Evolutionary conservation across 2,329 filamentous ascomycete species (phyloP).

Genomic region (Pseudodiploospora longispora): DNA sequence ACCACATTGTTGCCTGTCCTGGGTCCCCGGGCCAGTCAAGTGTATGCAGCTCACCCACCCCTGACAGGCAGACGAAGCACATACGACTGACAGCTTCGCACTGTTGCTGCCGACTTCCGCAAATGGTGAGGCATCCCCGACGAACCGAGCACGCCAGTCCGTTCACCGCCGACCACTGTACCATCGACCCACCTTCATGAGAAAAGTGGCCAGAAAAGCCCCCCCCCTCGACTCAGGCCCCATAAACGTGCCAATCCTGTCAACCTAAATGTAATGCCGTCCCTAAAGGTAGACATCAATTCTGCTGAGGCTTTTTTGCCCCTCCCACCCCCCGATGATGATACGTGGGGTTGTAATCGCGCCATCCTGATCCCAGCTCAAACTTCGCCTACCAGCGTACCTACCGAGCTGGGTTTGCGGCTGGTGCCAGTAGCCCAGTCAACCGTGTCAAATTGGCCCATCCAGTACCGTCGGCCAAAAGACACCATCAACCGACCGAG

Average conservation of each 20-base stretch:
- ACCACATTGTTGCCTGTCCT: no score
- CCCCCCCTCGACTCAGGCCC: no score
- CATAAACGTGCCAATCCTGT: not conserved
- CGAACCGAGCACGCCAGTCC: no score
- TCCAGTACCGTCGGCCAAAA: constrained; percentile 71
- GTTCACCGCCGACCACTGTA: no score
- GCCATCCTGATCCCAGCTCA: constrained; percentile 14
- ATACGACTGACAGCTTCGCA: no score
- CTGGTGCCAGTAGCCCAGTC: constrained; percentile 59
- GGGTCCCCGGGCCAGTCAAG: no score
- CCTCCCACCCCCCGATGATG: constrained; percentile 6
- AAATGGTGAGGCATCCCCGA: no score
- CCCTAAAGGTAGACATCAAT: not conserved
- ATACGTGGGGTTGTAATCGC: constrained; percentile 11
- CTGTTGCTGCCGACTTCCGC: no score
- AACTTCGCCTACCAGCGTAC: constrained; percentile 26
- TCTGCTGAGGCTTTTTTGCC: constrained; percentile 9
- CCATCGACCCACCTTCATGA: no score
- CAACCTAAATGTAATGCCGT: not conserved
- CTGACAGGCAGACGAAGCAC: no score
- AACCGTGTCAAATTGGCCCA: constrained; percentile 58
- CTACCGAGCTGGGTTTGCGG: constrained; percentile 43
- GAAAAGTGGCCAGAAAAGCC: no score
- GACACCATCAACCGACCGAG: constrained; percentile 72
- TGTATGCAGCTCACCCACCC: no score